Evolutionary conservation across 1,284 basidiomycete genomes (phyloP).

Genomic region (Ceratobasidium sp.): DNA sequence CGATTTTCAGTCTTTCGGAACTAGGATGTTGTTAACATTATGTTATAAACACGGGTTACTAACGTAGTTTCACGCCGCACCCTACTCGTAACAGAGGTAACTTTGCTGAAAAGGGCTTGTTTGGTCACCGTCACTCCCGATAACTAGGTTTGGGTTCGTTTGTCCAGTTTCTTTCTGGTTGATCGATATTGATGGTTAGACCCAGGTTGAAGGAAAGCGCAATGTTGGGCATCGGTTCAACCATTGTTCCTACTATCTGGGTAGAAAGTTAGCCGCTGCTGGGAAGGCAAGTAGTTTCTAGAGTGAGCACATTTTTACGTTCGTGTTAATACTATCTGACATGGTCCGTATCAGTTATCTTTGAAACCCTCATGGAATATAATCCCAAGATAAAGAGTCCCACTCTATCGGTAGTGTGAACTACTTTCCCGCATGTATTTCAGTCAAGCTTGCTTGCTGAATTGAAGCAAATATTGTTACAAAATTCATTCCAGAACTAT

Average conservation of each 20-base stretch:
- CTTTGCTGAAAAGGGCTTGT: too few species aligned
- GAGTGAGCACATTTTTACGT: conserved; percentile 45
- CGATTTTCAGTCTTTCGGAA: too few species aligned
- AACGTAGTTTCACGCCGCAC: too few species aligned
- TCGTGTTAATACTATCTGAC: not conserved
- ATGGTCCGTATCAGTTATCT: conserved; percentile 45
- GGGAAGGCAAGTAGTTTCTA: conserved; percentile 35
- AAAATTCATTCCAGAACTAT: conserved; percentile 24
- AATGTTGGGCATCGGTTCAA: conserved; percentile 54
- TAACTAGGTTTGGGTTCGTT: conserved; percentile 51
- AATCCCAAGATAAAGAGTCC: too few species aligned
- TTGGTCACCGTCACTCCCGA: conserved; percentile 53
- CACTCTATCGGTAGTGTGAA: too few species aligned
- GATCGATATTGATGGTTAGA: too few species aligned
- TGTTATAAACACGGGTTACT: too few species aligned
- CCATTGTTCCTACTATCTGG: conserved; percentile 53
- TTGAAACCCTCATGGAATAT: conserved; percentile 39
- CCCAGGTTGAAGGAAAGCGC: conserved; percentile 53
- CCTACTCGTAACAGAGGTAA: too few species aligned
- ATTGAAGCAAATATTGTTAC: conserved; percentile 36
- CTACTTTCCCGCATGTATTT: not conserved
- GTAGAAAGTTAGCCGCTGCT: conserved; percentile 50
- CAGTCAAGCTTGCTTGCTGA: conserved; percentile 13
- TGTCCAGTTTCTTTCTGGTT: conserved; percentile 6
- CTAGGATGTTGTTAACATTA: too few species aligned